These are phyloP conservation scores for Wickerhamiella parazyma DNA, from an alignment of 805 yeast genomes.

Conservation along the genomic window DNA sequence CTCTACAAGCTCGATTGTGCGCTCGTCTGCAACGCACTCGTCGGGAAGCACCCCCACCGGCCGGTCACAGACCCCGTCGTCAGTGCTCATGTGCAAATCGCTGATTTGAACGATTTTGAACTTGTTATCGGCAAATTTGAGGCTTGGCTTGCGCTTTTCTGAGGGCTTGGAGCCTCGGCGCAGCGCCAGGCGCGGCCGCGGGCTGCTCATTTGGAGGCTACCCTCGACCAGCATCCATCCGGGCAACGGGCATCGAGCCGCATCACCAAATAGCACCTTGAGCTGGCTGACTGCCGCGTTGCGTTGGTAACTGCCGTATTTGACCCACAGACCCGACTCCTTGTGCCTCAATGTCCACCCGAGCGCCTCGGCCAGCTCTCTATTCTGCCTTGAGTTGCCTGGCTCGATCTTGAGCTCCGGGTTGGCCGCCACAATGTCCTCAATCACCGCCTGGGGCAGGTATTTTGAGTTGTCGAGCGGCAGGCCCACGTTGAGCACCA, in stretches of 20 bases:
- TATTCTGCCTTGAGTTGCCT: conserved; percentile 13
- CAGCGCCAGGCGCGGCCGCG: conserved; percentile 22
- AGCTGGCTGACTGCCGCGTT: conserved; percentile 38
- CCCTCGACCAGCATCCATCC: conserved; percentile 41
- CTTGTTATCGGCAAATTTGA: conserved; percentile 21
- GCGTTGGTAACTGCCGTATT: conserved; percentile 32
- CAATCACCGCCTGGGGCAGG: conserved; percentile 25
- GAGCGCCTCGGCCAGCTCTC: conserved; percentile 17
- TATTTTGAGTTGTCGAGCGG: conserved; percentile 18
- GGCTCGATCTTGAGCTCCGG: conserved; percentile 10
- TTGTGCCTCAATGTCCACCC: conserved; percentile 25
- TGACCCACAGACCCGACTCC: conserved; percentile 45
- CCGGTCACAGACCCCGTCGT: conserved; percentile 66
- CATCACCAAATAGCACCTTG: conserved; percentile 59
- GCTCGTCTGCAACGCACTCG: conserved; percentile 63
- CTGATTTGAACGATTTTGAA: conserved; percentile 82
- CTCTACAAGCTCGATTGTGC: conserved; percentile 49
- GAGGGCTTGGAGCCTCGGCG: conserved; percentile 15
- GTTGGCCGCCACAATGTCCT: conserved; percentile 7
- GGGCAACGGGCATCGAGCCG: conserved; percentile 64
- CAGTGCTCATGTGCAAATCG: conserved; percentile 82
- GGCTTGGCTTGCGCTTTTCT: conserved; percentile 10
- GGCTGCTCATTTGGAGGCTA: conserved; percentile 15
- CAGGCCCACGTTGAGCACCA: conserved; percentile 17
- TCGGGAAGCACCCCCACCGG: conserved; percentile 18